These are phyloP conservation scores for Citrus trifoliata DNA, from an alignment of 345 rosid genomes.

Conservation along the genomic window DNA sequence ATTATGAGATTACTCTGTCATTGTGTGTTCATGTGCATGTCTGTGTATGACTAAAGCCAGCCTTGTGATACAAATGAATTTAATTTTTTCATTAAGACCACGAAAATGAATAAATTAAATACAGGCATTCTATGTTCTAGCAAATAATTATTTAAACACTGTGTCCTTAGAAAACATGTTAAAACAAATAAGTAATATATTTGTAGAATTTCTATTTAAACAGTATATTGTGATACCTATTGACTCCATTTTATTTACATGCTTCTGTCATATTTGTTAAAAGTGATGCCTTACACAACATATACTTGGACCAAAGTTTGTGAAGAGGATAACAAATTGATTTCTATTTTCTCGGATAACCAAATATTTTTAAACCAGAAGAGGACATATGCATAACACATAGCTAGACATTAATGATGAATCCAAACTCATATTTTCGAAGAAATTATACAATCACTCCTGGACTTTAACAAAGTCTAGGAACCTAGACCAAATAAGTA, in stretches of 20 bases:
- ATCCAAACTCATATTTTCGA: too few relatives aligned
- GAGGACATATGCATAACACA: background rate
- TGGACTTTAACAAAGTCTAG: too few relatives aligned
- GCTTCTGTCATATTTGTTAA: background rate
- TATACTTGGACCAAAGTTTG: background rate
- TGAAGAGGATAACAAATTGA: background rate
- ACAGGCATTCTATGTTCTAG: background rate
- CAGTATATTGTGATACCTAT: background rate
- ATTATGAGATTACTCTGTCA: background rate
- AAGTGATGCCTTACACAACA: background rate
- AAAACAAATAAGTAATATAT: background rate
- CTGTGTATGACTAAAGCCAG: background rate
- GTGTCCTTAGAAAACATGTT: background rate
- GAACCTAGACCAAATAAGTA: too few relatives aligned
- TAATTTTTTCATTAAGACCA: background rate
- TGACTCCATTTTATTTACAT: background rate
- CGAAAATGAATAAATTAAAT: background rate
- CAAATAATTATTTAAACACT: too few relatives aligned
- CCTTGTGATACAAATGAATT: background rate
- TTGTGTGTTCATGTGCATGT: background rate
- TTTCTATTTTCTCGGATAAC: background rate
- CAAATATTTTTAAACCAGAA: background rate
- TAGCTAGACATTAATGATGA: too few relatives aligned
- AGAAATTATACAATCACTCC: too few relatives aligned
- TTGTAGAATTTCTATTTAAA: background rate